A percentile compares a stretch with the other conserved stretches of the same genome.
These are phyloP conservation scores for Lepidium didymum DNA, from an alignment of 345 rosid genomes.

Conservation along the genomic window DNA sequence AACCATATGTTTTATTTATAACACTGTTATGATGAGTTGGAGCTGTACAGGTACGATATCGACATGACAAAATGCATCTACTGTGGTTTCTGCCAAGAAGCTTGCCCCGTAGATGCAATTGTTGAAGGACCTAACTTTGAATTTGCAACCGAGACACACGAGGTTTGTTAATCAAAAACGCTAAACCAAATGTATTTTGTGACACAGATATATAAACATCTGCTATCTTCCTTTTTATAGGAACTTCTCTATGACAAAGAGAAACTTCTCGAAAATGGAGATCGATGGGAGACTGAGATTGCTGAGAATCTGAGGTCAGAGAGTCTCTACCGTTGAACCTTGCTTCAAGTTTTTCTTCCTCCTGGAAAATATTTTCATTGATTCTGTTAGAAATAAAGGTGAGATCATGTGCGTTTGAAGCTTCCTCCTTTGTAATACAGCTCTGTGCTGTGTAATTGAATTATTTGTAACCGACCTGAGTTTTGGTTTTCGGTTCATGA, in stretches of 20 bases:
- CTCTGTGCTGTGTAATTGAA: slow-evolving; percentile 18
- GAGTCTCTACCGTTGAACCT: slow-evolving; percentile 74
- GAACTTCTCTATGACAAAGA: slow-evolving; percentile 93
- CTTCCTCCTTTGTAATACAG: slow-evolving; percentile 17
- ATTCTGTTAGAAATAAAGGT: slow-evolving; percentile 21
- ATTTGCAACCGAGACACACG: slow-evolving; percentile 97
- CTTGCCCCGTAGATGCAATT: slow-evolving; percentile 98
- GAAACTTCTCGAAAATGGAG: slow-evolving; percentile 95
- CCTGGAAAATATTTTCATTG: slow-evolving; percentile 1
- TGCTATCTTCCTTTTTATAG: slow-evolving; percentile 27
- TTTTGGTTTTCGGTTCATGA: not conserved
- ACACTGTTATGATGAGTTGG: not conserved
- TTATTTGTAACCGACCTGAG: not conserved
- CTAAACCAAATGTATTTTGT: not conserved
- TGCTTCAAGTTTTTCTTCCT: not conserved
- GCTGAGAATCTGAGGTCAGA: slow-evolving; percentile 97
- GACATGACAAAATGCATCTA: slow-evolving; percentile 99
- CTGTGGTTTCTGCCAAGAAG: slow-evolving; percentile 99
- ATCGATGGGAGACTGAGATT: slow-evolving; percentile 96
- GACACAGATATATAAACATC: not conserved
- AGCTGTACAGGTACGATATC: slow-evolving; percentile 65
- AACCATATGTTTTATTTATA: not conserved
- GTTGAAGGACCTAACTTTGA: slow-evolving; percentile 99
- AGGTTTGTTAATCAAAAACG: slow-evolving; percentile 38
- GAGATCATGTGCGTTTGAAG: slow-evolving; percentile 7